Base-by-base conservation (phyloP, 495 filamentous ascomycete species). In the Penicillium desertorum region DNA sequence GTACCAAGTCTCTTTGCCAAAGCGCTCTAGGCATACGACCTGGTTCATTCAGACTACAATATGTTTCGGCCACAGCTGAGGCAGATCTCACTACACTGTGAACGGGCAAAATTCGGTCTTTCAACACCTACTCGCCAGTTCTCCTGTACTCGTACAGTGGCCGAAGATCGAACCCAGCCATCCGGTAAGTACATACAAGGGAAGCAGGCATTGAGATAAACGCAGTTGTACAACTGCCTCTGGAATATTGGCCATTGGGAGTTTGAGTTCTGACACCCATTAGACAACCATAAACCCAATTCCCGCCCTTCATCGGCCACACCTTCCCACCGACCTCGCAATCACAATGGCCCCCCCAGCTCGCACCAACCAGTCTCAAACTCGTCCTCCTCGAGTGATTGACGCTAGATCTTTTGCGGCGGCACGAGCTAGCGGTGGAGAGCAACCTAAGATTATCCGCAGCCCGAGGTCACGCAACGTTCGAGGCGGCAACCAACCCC, bases 321-420 rank as follows among this genome's bases (percentile, higher is more conserved):
- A 49, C 45, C 36, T 12, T 42, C 57, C 49, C 64, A 53, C 49
- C 47, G 44, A 9, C 44, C 64, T 43, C 65, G 51, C 57, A 60
- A 53, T 37, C 32, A 61, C 16, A 66, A 52, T 36, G 56, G 63
- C 23, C 64, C 69, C 69, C 10, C 62, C 71, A 27, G 52, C 62
- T 39, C 57, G 62, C 25, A 27, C 58, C 16, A 49, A 59, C 30
- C 59, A 59, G 37, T 66, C 60, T 30, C 58, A 56, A 46, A 50
- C 56, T 39, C 71, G 68, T 25, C 67, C 70, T 43, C 67, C 67
- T 27, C 70, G 70, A 23, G 61, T 66, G 14, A 52, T 79, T 48
- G 76, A 79, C 61, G 76, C 76, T 8, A 65, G 76, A 56, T 73
- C 73, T 14, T 65, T 79, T 37, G 74, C 69, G 4, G 74, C 75